Percentiles rank a stretch among this genome's conserved stretches.
Conservation (phyloP, 495 filamentous ascomycete genomes). For the Penicillium bovifimosum region DNA sequence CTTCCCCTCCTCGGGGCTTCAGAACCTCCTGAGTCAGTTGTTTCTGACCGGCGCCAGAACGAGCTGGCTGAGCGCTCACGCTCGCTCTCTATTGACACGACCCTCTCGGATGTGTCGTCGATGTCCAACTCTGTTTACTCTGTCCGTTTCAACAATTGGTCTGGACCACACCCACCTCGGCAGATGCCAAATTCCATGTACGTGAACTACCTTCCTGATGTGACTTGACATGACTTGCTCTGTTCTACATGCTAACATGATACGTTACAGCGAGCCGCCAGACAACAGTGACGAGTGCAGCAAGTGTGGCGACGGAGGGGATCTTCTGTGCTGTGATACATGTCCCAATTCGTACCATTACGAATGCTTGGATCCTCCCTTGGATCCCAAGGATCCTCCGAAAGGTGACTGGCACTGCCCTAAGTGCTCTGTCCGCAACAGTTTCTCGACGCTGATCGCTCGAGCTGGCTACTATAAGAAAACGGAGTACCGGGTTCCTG, state of each 20-base stretch:
- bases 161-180: conserved; percentile 10
- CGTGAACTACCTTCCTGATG: conserved; percentile 4
- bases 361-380: conserved; percentile 73
- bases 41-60: too few species aligned
- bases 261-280: conserved; percentile 22
- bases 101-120: too few species aligned
- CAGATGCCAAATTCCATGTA: conserved; percentile 21
- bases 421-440: too few species aligned
- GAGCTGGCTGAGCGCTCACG: too few species aligned
- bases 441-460: too few species aligned
- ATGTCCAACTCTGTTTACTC: conserved; percentile 20
- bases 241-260: conserved; percentile 10
- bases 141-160: conserved; percentile 7
- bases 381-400: conserved; percentile 56
- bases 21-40: too few species aligned
- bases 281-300: conserved; percentile 87
- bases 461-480: conserved; percentile 59
- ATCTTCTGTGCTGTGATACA: conserved; percentile 86
- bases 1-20: not conserved
- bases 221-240: not conserved
- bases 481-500: conserved; percentile 65
- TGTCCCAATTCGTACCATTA: conserved; percentile 86
- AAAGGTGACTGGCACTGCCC: too few species aligned
- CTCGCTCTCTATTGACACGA: too few species aligned
- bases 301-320: conserved; percentile 74